A percentile compares a stretch with the other conserved stretches of the same genome.
Conservation (phyloP, 1,284 basidiomycete genomes). For the Golubevia pallescens region DNA sequence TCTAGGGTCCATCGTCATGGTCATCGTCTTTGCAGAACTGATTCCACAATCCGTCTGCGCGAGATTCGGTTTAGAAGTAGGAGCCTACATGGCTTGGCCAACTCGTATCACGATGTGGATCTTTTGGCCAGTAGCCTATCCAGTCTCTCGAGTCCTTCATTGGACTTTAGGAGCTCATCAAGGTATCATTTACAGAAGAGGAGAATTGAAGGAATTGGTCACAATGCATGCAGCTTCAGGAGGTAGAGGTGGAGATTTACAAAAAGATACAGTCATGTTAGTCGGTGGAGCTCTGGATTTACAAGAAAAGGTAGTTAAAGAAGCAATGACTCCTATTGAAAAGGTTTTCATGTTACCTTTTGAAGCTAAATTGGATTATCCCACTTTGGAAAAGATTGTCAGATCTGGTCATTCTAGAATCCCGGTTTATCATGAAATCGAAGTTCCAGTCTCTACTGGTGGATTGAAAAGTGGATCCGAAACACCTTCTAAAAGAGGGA, state of each 20-base stretch:
- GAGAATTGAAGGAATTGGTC: slow-evolving; percentile 77
- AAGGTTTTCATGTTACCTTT: slow-evolving; percentile 78
- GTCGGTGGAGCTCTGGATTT: slow-evolving; percentile 77
- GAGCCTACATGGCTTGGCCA: slow-evolving; percentile 58
- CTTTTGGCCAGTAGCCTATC: slow-evolving; percentile 63
- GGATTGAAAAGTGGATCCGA: too few species aligned
- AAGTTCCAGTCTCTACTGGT: slow-evolving; percentile 16
- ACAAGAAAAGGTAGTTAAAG: slow-evolving; percentile 74
- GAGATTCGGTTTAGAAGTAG: slow-evolving; percentile 62
- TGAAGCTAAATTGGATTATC: slow-evolving; percentile 78
- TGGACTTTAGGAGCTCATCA: slow-evolving; percentile 61
- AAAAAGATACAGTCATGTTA: slow-evolving; percentile 76
- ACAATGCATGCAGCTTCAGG: slow-evolving; percentile 73
- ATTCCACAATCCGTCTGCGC: slow-evolving; percentile 74
- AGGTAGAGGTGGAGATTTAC: slow-evolving; percentile 72
- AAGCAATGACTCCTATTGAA: slow-evolving; percentile 80
- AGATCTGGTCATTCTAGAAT: slow-evolving; percentile 76
- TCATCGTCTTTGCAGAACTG: slow-evolving; percentile 80
- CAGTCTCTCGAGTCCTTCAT: slow-evolving; percentile 62
- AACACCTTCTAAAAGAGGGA: too few species aligned
- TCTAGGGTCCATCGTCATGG: slow-evolving; percentile 53
- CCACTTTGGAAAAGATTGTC: slow-evolving; percentile 76
- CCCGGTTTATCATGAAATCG: slow-evolving; percentile 68
- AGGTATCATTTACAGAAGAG: slow-evolving; percentile 58
- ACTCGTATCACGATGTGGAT: slow-evolving; percentile 56